Percentiles rank a stretch among this genome's conserved stretches.
phyloP scores from a whole-genome alignment of 23 red algal genomes.

The Gracilaria domingensis region DNA sequence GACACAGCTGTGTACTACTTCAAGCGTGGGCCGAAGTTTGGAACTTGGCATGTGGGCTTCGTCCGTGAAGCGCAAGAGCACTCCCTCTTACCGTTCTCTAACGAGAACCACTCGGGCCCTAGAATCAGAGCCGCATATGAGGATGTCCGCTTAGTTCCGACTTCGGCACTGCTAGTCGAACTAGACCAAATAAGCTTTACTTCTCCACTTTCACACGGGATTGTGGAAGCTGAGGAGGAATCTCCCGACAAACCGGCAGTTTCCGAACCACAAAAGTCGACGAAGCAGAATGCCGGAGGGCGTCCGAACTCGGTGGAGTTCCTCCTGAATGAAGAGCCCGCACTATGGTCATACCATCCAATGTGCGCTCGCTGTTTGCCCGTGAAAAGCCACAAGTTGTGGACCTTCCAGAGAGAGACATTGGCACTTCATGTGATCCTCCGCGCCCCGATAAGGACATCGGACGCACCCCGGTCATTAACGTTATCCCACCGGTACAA shows the following conservation, averaged over 20 bases:
- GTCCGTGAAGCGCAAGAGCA: slow-evolving; percentile 3
- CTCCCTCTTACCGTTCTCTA: slow-evolving; percentile 18
- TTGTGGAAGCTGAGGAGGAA: neutral
- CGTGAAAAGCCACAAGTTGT: neutral
- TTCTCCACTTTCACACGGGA: neutral
- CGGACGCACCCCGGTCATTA: neutral
- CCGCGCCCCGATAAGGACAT: slow-evolving; percentile 35
- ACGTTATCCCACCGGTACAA: too few species aligned
- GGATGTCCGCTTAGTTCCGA: slow-evolving; percentile 25
- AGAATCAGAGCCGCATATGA: slow-evolving; percentile 47
- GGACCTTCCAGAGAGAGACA: neutral
- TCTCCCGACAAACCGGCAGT: neutral
- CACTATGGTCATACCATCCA: neutral
- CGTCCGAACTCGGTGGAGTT: neutral
- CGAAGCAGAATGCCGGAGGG: too few species aligned
- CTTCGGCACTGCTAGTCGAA: slow-evolving; percentile 1
- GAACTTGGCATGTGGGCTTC: slow-evolving; percentile 21
- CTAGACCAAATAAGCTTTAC: neutral
- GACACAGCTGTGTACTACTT: slow-evolving; percentile 27
- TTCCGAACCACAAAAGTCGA: neutral
- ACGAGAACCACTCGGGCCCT: neutral
- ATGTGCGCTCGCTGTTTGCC: neutral
- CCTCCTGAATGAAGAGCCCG: neutral
- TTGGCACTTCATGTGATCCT: neutral
- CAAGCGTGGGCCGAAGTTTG: slow-evolving; percentile 43